Evolutionary conservation across 768 basidiomycete genomes (phyloP).

Genomic region (Kwoniella botswanensis): DNA sequence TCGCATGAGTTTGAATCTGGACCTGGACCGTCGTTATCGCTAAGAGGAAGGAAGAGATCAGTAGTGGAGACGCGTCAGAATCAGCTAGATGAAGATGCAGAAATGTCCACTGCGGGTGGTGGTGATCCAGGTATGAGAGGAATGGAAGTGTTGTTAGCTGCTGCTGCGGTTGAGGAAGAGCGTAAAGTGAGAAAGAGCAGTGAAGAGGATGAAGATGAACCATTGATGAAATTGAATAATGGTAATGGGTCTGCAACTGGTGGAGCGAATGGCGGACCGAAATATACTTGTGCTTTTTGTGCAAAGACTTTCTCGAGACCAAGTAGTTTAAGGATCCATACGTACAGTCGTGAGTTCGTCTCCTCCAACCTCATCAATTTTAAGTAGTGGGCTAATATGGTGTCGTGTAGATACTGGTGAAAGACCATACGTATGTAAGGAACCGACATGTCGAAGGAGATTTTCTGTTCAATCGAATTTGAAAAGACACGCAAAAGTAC

Average conservation of each 20-base stretch:
- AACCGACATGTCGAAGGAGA: conserved; percentile 48
- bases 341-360: conserved; percentile 54
- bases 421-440: conserved; percentile 52
- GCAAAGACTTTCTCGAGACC: conserved; percentile 55
- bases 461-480: conserved; percentile 57
- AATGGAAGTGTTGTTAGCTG: conserved; percentile 43
- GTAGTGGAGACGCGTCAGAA: conserved; percentile 1
- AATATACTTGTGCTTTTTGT: conserved; percentile 52
- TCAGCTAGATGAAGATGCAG: conserved; percentile 8
- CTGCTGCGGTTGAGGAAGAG: conserved; percentile 33
- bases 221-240: conserved; percentile 2
- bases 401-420: conserved; percentile 35
- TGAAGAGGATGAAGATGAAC: conserved; percentile 13
- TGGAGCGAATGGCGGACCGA: conserved; percentile 37
- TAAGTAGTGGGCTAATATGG: conserved; percentile 1
- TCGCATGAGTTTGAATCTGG: conserved; percentile 1
- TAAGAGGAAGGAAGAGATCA: conserved; percentile 21
- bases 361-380: background rate
- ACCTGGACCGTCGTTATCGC: conserved; percentile 1
- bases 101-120: background rate
- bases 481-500: conserved; percentile 56
- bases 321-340: conserved; percentile 54
- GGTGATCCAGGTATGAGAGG: conserved; percentile 37
- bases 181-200: conserved; percentile 14
- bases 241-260: background rate